Evolutionary conservation across 1,284 basidiomycete genomes (phyloP).

Genomic region (Psilocybe mexicana): DNA sequence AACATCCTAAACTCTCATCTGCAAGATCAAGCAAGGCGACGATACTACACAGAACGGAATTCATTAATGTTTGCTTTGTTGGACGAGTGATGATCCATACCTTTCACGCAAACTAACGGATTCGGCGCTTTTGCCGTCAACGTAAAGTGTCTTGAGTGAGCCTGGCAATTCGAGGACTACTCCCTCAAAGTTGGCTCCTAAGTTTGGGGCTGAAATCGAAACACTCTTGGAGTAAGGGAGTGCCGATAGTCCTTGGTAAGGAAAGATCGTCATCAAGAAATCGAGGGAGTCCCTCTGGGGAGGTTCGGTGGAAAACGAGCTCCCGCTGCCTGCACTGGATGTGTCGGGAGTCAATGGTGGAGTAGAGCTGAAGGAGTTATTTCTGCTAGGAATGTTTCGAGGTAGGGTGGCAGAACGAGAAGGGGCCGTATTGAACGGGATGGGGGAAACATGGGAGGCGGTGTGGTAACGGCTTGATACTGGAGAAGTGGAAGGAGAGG

Average conservation of each 20-base stretch:
- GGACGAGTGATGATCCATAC: constrained; percentile 37
- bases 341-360: constrained; percentile 66
- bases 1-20: constrained; percentile 74
- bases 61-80: constrained; percentile 1
- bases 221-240: constrained; percentile 72
- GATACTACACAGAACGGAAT: constrained; percentile 48
- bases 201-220: constrained; percentile 64
- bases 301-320: constrained; percentile 34
- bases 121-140: constrained; percentile 78
- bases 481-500: constrained; percentile 40
- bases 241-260: constrained; percentile 62
- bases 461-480: constrained; percentile 27
- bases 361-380: constrained; percentile 46
- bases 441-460: constrained; percentile 16
- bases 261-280: constrained; percentile 76
- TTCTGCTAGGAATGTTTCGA: constrained; percentile 45
- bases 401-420: constrained; percentile 30
- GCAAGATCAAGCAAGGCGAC: constrained; percentile 82
- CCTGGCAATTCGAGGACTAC: constrained; percentile 74
- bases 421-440: constrained; percentile 7
- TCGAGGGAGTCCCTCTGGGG: constrained; percentile 66
- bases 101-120: constrained; percentile 78
- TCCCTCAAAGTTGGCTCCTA: constrained; percentile 71
- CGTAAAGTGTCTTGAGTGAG: constrained; percentile 71
- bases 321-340: constrained; percentile 37